Evolutionary conservation across 2,329 filamentous ascomycete species (phyloP), one percentile per base, ranked within the genome.

Genomic region (Fonsecaea multimorphosa): DNA sequence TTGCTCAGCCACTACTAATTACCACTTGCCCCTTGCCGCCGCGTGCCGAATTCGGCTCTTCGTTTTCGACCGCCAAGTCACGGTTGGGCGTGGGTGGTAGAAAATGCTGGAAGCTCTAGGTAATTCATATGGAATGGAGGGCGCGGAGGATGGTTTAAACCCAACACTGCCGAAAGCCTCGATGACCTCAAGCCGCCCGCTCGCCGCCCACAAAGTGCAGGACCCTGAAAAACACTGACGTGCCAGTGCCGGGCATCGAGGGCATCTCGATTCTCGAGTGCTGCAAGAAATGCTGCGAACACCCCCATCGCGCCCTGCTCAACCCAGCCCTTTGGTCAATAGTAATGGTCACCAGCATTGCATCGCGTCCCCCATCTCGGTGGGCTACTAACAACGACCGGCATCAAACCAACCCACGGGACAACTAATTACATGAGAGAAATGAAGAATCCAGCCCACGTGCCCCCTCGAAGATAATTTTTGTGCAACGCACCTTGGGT

Each of bases 11-110:
- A 38, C 40, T 19, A 29, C 24, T 29, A n/a, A n/a, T n/a, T 31
- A 46, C 27, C 9, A 38, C 34, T 38, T 38, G 9, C 14, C 34
- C 34, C n/a, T 40, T 52, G 44, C 58, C 44, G 58, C 58, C 16
- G 16, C 1, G 9, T 36, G n/a, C 44, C 58, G 40, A 60, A 38
- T 34, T 52, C 58, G 58, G 58, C 58, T 38, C 44, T 27, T 60
- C 19, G n/a, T 52, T 52, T 46, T 36, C 14, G 27, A 40, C 38
- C 38, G n/a, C 16, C 38, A 14, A 40, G 38, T 40, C 38, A 40
- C 12, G 38, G 3, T n/a, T 38, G 38, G 38, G 38, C n/a, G 38
- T 40, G 38, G 38, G 16, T 40, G 38, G n/a, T n/a, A 40, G 38
- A 40, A 40, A 40, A 40, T 5, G n/a, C 38, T n/a, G 38, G 38